These are phyloP conservation scores for Crithidia bombi DNA, from an alignment of 208 protist genomes.

Conservation along the genomic window DNA sequence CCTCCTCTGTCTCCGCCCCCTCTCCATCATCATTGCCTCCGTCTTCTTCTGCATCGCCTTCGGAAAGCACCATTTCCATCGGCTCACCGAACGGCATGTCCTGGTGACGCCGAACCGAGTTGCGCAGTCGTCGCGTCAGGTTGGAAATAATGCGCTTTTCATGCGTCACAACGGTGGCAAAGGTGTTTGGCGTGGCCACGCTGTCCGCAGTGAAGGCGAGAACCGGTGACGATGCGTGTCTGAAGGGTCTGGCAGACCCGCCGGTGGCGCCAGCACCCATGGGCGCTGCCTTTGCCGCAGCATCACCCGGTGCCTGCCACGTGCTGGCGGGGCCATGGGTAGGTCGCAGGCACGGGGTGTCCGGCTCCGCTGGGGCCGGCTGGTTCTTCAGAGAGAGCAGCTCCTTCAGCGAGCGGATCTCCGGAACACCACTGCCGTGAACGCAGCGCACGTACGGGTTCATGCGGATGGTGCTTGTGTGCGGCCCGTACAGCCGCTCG, in stretches of 20 bases:
- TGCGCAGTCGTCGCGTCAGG: slow-evolving; percentile 27
- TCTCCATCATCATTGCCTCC: too few species aligned
- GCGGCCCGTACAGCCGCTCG: slow-evolving; percentile 16
- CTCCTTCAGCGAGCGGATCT: slow-evolving; percentile 57
- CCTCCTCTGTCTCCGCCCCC: not conserved
- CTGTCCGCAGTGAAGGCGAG: slow-evolving; percentile 59
- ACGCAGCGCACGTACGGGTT: slow-evolving; percentile 71
- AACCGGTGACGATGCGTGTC: slow-evolving; percentile 15
- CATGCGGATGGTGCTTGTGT: slow-evolving; percentile 48
- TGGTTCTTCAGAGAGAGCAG: slow-evolving; percentile 34
- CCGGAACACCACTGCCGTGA: slow-evolving; percentile 36
- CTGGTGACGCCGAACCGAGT: slow-evolving; percentile 20
- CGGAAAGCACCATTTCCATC: slow-evolving; percentile 29
- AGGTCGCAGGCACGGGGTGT: slow-evolving; percentile 56
- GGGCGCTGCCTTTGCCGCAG: not conserved
- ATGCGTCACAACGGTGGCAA: slow-evolving; percentile 51
- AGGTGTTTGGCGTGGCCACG: slow-evolving; percentile 69
- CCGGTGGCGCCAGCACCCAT: not conserved
- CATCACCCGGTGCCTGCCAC: not conserved
- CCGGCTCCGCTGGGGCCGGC: slow-evolving; percentile 41
- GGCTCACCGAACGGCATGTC: slow-evolving; percentile 31
- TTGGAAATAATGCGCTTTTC: slow-evolving; percentile 35
- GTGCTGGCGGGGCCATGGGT: slow-evolving; percentile 19
- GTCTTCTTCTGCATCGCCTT: slow-evolving; percentile 12
- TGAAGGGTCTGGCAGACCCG: too few species aligned